phyloP scores from a whole-genome alignment of 306 rosid species.

The Oemleria cerasiformis region DNA sequence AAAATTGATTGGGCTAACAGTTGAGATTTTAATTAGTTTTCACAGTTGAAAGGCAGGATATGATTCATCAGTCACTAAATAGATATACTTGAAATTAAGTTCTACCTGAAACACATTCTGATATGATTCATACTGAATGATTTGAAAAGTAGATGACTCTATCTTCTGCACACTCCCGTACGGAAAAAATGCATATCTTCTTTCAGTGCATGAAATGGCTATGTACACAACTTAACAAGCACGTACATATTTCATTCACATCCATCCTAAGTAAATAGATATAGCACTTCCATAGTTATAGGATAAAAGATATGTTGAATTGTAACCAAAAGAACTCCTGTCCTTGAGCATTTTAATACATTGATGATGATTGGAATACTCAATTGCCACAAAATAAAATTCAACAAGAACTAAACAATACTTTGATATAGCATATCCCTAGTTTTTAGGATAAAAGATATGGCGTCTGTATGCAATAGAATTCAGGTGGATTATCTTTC shows the following conservation, averaged over 20 bases:
- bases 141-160: not conserved
- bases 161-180: not conserved
- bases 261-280: not conserved
- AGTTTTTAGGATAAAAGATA: not conserved
- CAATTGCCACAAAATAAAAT: not conserved
- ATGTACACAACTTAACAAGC: too few relatives aligned
- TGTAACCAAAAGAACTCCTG: not conserved
- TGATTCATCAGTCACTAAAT: not conserved
- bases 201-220: too few relatives aligned
- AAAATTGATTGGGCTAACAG: not conserved
- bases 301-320: not conserved
- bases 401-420: not conserved
- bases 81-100: not conserved
- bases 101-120: conserved; percentile 2
- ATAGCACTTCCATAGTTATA: not conserved
- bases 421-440: not conserved
- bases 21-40: not conserved
- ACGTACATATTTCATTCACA: too few relatives aligned
- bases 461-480: not conserved
- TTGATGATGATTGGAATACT: not conserved
- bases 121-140: not conserved
- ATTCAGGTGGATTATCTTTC: not conserved
- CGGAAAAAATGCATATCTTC: not conserved
- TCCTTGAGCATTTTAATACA: not conserved
- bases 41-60: not conserved